Percentiles rank a stretch among this genome's conserved stretches.
Conservation (phyloP, 164 flowering plant genomes). For the Berberis vulgaris region DNA sequence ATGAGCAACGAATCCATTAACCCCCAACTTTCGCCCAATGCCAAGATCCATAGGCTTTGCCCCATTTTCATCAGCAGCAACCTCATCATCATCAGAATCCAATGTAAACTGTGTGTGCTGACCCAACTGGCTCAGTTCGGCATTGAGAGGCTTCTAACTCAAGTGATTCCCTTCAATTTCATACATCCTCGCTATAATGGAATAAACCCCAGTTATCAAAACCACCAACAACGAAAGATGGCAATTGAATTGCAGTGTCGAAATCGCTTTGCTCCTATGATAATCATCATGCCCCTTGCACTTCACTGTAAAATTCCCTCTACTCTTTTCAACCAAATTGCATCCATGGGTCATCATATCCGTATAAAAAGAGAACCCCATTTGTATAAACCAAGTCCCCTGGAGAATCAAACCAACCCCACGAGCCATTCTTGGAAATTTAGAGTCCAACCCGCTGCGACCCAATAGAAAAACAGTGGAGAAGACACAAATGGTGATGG, state of each 20-base stretch:
- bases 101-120: conserved; percentile 44
- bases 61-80: conserved; percentile 25
- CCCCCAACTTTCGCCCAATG: conserved; percentile 13
- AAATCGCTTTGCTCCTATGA: conserved; percentile 77
- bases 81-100: conserved; percentile 54
- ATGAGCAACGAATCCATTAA: conserved; percentile 57
- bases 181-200: conserved; percentile 24
- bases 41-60: conserved; percentile 18
- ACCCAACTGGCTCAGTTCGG: conserved; percentile 42
- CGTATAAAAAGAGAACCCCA: conserved; percentile 78
- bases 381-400: conserved; percentile 89
- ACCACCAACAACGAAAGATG: conserved; percentile 76
- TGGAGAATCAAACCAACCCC: conserved; percentile 74
- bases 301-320: conserved; percentile 70
- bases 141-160: conserved; percentile 55
- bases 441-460: conserved; percentile 12
- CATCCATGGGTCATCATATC: conserved; percentile 56
- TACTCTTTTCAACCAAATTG: conserved; percentile 46
- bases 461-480: conserved; percentile 48
- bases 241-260: conserved; percentile 82
- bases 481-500: conserved; percentile 50
- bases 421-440: conserved; percentile 42
- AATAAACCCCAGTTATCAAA: conserved; percentile 30
- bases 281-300: conserved; percentile 74
- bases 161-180: conserved; percentile 16